Evolutionary conservation across 208 protist genomes (phyloP).

Genomic region (Leishmania major): DNA sequence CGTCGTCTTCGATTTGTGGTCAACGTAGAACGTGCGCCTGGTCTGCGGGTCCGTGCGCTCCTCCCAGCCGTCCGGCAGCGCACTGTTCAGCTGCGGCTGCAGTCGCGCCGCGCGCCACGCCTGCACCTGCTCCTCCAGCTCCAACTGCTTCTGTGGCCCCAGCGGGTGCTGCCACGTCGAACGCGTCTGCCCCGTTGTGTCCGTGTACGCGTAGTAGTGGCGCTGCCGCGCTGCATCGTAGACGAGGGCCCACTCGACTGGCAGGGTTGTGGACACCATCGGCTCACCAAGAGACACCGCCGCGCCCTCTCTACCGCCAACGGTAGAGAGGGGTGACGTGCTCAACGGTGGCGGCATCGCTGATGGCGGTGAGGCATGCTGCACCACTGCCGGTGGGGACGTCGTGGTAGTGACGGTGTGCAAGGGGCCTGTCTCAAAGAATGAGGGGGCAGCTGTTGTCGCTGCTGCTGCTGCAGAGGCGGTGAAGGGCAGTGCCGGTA

Average conservation of each 20-base stretch:
- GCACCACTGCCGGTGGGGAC: slow-evolving; percentile 20
- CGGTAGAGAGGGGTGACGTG: not conserved
- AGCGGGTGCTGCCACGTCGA: slow-evolving; percentile 75
- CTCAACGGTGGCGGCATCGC: slow-evolving; percentile 23
- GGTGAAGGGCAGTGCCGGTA: not conserved
- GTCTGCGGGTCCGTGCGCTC: slow-evolving; percentile 29
- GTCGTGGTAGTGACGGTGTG: slow-evolving; percentile 24
- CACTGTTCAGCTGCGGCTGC: slow-evolving; percentile 7
- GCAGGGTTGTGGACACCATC: slow-evolving; percentile 54
- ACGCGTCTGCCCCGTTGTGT: slow-evolving; percentile 29
- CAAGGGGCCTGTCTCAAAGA: slow-evolving; percentile 18
- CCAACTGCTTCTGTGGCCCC: slow-evolving; percentile 46
- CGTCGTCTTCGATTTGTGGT: slow-evolving; percentile 52
- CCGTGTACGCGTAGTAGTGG: slow-evolving; percentile 68
- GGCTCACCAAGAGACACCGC: slow-evolving; percentile 34
- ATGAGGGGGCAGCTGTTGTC: not conserved
- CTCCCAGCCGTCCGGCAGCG: slow-evolving; percentile 46
- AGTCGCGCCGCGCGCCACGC: slow-evolving; percentile 17
- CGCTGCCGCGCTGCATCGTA: slow-evolving; percentile 54
- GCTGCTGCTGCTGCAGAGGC: not conserved
- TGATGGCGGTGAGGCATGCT: slow-evolving; percentile 19
- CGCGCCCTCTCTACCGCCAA: not conserved
- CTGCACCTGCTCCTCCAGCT: slow-evolving; percentile 46
- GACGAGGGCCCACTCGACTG: slow-evolving; percentile 55
- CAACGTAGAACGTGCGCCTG: slow-evolving; percentile 54